Evolutionary conservation across 2,329 filamentous ascomycete genomes (phyloP), one percentile per base, ranked within the genome.

Genomic region (Alternaria viburni): DNA sequence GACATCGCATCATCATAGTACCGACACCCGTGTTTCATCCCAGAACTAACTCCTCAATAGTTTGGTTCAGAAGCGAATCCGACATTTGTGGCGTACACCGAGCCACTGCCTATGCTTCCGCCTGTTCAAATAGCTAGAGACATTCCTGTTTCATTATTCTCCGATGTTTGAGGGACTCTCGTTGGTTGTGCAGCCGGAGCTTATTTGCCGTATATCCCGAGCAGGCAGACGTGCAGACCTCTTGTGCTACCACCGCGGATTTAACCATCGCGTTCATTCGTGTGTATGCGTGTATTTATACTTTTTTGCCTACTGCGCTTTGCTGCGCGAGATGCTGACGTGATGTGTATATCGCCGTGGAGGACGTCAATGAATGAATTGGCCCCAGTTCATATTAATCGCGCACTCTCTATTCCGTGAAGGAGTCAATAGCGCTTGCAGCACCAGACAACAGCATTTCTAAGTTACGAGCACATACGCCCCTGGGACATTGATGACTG

Each of bases 91-190:
- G 49, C 49, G 49, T 36, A n/a, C 36, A 19, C 26, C 19, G 17
- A 13, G 28, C 47, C 26, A 28, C 26, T 32, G 28, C 26, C 30
- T 41, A 36, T 52, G 13, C 49, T 25, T 41, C 25, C 19, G 19
- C 49, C 28, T 32, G 30, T 32, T 15, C 30, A 8, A 32, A 32
- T 32, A 32, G n/a, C 36, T n/a, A 41, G n/a, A 41, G n/a, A 41
- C 36, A 41, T 41, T 41, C 10, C 32, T 47, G 59, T 52, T 57
- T 59, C 62, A 61, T 64, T 59, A 43, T 58, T 61, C 64, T 68
- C 58, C 56, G 58, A 68, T 56, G 56, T 59, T 50, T 61, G 32
- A 43, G 57, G 11, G 56, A 60, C 30, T 10, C 26, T 57, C 49
- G 9, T 25, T 21, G 54, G 21, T 21, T 57, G n/a, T 57, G 49